Evolutionary conservation across 1,139 yeast species (phyloP).

Genomic region (Geotrichum citri-aurantii): DNA sequence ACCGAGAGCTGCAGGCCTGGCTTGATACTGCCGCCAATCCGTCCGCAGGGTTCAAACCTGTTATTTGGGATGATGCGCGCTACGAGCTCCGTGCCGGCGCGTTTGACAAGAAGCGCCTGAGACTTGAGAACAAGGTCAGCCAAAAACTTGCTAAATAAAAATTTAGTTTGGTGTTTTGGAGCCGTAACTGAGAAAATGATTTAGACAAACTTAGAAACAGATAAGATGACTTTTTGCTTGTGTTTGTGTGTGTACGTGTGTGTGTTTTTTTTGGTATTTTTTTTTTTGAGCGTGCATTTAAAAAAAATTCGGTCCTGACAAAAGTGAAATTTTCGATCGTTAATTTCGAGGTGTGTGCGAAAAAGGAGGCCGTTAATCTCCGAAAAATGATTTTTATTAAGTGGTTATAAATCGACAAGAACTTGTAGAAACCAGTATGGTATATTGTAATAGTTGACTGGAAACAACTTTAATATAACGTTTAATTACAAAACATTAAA

Average conservation of each 20-base stretch:
- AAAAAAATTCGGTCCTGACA: no score
- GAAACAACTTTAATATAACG: no score
- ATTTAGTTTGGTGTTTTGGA: neutral
- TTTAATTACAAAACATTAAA: no score
- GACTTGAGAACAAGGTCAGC: neutral
- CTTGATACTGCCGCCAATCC: slow-evolving; percentile 32
- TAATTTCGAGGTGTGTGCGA: no score
- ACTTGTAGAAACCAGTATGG: no score
- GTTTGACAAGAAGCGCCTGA: slow-evolving; percentile 1
- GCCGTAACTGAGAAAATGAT: neutral
- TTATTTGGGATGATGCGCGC: slow-evolving; percentile 1
- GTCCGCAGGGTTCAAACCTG: neutral
- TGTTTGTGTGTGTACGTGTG: neutral
- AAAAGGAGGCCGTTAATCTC: no score
- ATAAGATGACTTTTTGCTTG: neutral
- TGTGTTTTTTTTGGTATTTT: neutral
- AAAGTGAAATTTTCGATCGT: no score
- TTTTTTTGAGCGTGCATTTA: no score
- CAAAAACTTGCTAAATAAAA: neutral
- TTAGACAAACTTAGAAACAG: no score
- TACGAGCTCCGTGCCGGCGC: neutral
- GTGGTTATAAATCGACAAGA: no score
- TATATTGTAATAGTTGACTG: no score
- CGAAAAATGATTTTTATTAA: no score
- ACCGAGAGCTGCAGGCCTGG: slow-evolving; percentile 40